These are phyloP conservation scores for Lecanicillium sp. DNA, from an alignment of 2,329 filamentous ascomycete species.

Conservation along the genomic window DNA sequence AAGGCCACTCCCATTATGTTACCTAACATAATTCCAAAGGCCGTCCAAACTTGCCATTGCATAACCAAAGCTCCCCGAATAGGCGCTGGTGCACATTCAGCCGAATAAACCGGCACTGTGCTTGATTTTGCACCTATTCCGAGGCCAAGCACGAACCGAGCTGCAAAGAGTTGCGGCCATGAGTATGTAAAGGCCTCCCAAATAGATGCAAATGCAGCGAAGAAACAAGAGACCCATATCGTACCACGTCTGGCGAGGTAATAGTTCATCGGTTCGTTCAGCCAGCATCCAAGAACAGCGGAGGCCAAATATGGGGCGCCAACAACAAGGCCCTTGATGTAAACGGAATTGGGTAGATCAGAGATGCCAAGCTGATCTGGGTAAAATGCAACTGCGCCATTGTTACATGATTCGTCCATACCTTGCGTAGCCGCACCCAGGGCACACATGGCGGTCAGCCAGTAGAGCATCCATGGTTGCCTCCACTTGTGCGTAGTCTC, in stretches of 20 bases:
- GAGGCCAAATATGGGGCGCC: neutral
- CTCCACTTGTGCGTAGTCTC: neutral
- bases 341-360: neutral
- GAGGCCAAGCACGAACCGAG: conserved; percentile 26
- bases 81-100: conserved; percentile 27
- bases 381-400: neutral
- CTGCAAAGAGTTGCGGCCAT: conserved; percentile 18
- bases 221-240: conserved; percentile 22
- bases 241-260: neutral
- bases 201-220: conserved; percentile 22
- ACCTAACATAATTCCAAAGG: conserved; percentile 31
- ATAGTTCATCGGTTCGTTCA: neutral
- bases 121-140: conserved; percentile 28
- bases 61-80: conserved; percentile 30
- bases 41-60: conserved; percentile 28
- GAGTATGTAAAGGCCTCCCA: conserved; percentile 18
- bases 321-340: neutral
- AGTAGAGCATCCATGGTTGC: neutral
- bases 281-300: neutral
- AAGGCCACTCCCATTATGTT: conserved; percentile 27
- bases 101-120: conserved; percentile 27
- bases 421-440: neutral
- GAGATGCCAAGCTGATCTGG: neutral
- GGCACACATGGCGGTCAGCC: neutral
- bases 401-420: conserved; percentile 1